Evolutionary conservation across 139 green algal genomes (phyloP), one percentile per base, ranked within the genome.

Genomic region (Chlorokybus atmophyticus): DNA sequence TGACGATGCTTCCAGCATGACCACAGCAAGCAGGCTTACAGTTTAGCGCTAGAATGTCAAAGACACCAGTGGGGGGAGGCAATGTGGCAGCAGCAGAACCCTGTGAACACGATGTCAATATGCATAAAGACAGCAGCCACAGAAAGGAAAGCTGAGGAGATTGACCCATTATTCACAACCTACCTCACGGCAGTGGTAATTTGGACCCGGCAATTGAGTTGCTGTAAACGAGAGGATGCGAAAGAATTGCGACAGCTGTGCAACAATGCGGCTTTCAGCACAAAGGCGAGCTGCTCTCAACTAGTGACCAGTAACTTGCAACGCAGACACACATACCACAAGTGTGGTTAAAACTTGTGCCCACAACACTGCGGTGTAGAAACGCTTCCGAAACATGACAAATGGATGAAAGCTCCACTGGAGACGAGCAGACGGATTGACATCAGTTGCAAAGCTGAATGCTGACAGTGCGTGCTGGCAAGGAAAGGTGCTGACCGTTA

Each of bases 381-480:
- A 93, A 3, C 77, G 70, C 54, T 92, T 89, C 7, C 74, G 70
- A 4, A 44, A 50, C 6, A 74, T 66, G 2, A 93, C 61, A 56
- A 94, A 94, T 2, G 86, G 86, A 2, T 82, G 81, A 53, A 94
- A 87, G 5, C 74, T 80, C 86, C 86, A 94, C 30, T 91, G 21
- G 4, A 87, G n/a, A n/a, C n/a, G n/a, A n/a, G n/a, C n/a, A n/a
- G n/a, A n/a, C n/a, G n/a, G n/a, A n/a, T n/a, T n/a, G n/a, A n/a
- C n/a, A n/a, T n/a, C n/a, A n/a, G n/a, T n/a, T n/a, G n/a, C n/a
- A n/a, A n/a, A n/a, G n/a, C n/a, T n/a, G n/a, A n/a, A n/a, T n/a
- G n/a, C n/a, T n/a, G n/a, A n/a, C n/a, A n/a, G n/a, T n/a, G n/a
- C n/a, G n/a, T n/a, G n/a, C n/a, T n/a, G n/a, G n/a, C n/a, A n/a